These are phyloP conservation scores for Calvatia gigantea DNA, from an alignment of 768 basidiomycete species.

Conservation along the genomic window DNA sequence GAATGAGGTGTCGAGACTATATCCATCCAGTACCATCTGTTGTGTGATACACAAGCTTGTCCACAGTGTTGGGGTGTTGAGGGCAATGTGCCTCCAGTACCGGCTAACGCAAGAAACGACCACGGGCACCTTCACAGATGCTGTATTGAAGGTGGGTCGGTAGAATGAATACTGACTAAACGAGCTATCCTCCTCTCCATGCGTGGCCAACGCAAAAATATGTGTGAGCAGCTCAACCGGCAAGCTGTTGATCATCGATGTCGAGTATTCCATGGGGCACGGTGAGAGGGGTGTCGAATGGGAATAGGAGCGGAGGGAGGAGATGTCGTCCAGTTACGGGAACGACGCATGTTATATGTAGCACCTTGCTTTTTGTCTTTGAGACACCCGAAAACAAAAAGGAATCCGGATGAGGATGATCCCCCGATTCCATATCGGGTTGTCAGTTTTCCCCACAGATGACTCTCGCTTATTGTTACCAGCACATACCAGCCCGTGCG, in stretches of 20 bases:
- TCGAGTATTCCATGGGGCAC: conserved; percentile 12
- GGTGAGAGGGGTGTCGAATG: not conserved
- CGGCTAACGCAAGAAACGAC: conserved; percentile 44
- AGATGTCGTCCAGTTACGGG: conserved; percentile 11
- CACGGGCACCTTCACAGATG: conserved; percentile 42
- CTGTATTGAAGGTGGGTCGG: conserved; percentile 31
- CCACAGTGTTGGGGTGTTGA: conserved; percentile 50
- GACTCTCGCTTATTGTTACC: conserved; percentile 28
- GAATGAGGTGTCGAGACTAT: conserved; percentile 31
- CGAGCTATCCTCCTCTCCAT: conserved; percentile 20
- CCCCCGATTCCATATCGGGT: conserved; percentile 30
- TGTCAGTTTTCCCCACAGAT: conserved; percentile 1
- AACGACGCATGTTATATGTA: conserved; percentile 24
- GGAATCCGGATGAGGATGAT: conserved; percentile 23
- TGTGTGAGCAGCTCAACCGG: conserved; percentile 57
- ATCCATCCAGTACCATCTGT: conserved; percentile 26
- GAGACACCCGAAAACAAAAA: conserved; percentile 34
- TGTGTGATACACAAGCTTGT: conserved; percentile 49
- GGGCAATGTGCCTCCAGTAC: conserved; percentile 51
- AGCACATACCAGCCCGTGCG: conserved; percentile 4
- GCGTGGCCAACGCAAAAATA: conserved; percentile 49
- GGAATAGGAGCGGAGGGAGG: conserved; percentile 16
- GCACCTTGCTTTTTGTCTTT: conserved; percentile 29
- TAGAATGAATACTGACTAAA: conserved; percentile 5
- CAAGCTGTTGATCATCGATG: conserved; percentile 36